A percentile compares a stretch with the other conserved stretches of the same genome.
Evolutionary conservation across 768 basidiomycete species (phyloP).

Genomic region (Galerina sulciceps): DNA sequence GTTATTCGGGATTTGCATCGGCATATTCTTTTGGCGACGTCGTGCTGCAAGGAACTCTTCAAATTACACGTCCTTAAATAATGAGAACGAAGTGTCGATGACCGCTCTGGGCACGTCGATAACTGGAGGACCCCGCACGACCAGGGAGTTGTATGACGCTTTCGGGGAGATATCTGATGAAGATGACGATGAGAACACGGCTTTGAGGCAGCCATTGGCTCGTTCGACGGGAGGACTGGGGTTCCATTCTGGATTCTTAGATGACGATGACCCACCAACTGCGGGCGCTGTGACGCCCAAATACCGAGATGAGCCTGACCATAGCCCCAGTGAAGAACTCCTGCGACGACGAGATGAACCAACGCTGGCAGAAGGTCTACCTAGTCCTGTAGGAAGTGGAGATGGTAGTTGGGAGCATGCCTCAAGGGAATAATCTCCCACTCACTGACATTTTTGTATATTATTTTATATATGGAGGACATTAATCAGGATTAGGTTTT

Average conservation of each 20-base stretch:
- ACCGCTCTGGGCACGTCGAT: constrained; percentile 53
- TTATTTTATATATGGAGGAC: constrained; percentile 9
- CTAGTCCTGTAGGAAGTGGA: constrained; percentile 54
- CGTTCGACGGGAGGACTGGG: constrained; percentile 43
- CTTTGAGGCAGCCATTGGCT: constrained; percentile 48
- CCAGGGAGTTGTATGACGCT: constrained; percentile 94
- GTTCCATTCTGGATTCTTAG: constrained; percentile 83
- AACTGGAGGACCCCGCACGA: constrained; percentile 49
- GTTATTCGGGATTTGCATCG: constrained; percentile 71
- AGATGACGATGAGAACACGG: constrained; percentile 74
- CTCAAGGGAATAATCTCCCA: constrained; percentile 28
- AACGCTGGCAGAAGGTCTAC: constrained; percentile 21
- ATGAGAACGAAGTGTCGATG: constrained; percentile 81
- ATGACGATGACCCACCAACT: constrained; percentile 67
- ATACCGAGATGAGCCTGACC: constrained; percentile 63
- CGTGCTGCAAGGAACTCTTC: constrained; percentile 43
- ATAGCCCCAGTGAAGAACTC: constrained; percentile 14
- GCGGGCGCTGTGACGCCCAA: constrained; percentile 35
- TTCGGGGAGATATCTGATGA: constrained; percentile 87
- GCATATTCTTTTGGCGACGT: constrained; percentile 83
- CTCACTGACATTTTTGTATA: constrained; percentile 16
- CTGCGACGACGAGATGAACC: constrained; percentile 8
- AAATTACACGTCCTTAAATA: constrained; percentile 63
- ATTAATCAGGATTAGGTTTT: constrained; percentile 5
- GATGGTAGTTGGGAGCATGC: constrained; percentile 81